Evolutionary conservation across 371 early-diverging fungal genomes (phyloP).

Genomic region (Gilbertella persicaria): DNA sequence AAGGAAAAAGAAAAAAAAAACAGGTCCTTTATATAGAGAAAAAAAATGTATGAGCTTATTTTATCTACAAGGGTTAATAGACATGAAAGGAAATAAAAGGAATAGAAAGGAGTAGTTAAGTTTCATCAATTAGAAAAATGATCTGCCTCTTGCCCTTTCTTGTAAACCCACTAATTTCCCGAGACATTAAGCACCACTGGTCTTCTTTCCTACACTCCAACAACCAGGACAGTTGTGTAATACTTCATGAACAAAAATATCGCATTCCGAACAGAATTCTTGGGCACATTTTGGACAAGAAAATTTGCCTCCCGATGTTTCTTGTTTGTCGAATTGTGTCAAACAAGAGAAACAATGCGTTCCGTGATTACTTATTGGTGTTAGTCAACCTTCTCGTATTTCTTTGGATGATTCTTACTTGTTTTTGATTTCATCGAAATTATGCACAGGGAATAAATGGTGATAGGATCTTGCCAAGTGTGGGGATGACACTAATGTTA

Average conservation of each 20-base stretch:
- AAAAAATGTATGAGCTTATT: neutral
- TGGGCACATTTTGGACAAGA: constrained; percentile 79
- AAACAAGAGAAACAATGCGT: constrained; percentile 52
- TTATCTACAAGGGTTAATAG: constrained; percentile 1
- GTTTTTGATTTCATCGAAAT: constrained; percentile 59
- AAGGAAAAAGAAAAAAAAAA: constrained; percentile 1
- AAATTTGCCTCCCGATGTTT: constrained; percentile 40
- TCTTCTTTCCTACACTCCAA: constrained; percentile 40
- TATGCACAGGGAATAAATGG: constrained; percentile 90
- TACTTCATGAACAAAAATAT: constrained; percentile 90
- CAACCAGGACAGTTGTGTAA: constrained; percentile 95
- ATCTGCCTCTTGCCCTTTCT: neutral
- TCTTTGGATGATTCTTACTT: constrained; percentile 23
- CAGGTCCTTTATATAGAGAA: neutral
- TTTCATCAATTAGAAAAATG: neutral
- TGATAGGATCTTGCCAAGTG: constrained; percentile 95
- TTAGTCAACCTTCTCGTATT: neutral
- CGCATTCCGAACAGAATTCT: constrained; percentile 93
- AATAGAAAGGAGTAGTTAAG: constrained; percentile 3
- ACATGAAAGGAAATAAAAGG: constrained; percentile 7
- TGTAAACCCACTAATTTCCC: neutral
- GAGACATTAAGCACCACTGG: no score
- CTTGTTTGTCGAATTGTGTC: constrained; percentile 39
- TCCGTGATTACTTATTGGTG: constrained; percentile 16
- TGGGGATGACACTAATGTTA: constrained; percentile 90